Evolutionary conservation across 306 rosid species (phyloP).

Genomic region (Oemleria cerasiformis): DNA sequence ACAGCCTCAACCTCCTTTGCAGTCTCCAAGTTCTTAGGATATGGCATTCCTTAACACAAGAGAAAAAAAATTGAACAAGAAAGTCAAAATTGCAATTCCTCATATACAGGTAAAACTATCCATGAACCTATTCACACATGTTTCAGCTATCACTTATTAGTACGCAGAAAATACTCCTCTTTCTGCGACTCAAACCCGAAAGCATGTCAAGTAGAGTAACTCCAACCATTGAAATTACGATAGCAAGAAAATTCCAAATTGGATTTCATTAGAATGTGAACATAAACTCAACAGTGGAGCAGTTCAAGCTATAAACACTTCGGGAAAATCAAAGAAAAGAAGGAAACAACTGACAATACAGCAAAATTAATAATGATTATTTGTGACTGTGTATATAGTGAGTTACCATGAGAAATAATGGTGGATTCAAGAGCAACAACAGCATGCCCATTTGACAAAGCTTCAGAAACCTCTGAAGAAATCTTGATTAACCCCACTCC

Average conservation of each 20-base stretch:
- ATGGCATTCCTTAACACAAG: conserved; percentile 79
- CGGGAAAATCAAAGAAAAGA: neutral
- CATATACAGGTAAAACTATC: neutral
- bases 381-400: neutral
- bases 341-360: neutral
- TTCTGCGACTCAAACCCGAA: neutral
- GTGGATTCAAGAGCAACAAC: conserved; percentile 95
- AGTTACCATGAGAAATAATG: conserved; percentile 78
- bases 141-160: neutral
- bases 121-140: neutral
- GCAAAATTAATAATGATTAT: neutral
- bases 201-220: neutral
- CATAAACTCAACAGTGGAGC: neutral
- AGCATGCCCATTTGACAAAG: conserved; percentile 61
- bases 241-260: neutral
- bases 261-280: neutral
- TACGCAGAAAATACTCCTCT: neutral
- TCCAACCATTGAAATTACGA: neutral
- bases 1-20: conserved; percentile 77
- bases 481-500: conserved; percentile 45
- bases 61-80: conserved; percentile 3
- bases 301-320: no score
- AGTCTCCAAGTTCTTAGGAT: conserved; percentile 82
- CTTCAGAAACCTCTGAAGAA: conserved; percentile 74
- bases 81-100: neutral